Base-by-base conservation (phyloP, 805 yeast species). In the Candida ortonii region DNA sequence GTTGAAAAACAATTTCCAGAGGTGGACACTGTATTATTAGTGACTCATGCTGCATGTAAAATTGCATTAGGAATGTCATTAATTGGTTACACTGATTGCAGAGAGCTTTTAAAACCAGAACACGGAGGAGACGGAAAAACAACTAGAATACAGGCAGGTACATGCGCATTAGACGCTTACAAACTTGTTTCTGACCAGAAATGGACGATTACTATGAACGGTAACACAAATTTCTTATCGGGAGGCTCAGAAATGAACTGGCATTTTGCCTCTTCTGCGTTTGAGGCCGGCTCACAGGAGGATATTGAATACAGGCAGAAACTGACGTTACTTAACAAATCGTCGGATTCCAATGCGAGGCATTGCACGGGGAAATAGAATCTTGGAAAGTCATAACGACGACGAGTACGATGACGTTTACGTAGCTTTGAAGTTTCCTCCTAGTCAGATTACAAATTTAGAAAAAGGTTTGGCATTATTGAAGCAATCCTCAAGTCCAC, bases 181-280 rank as follows among this genome's bases (percentile, higher is more conserved):
- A 63, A 58, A 12, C 50, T 53, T 12, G 53, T 47, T 3, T 55
- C 43, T 2, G 47, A 42, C 5, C 54, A 53, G 1, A 49, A 52
- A 18, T 90, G 96, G 96, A 56, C 49, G 5, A 53, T 81, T 34
- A 65, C 65, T 13, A 68, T 73, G 71, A 85, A 84, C 54, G 96
- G 97, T 4, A 70, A 76, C 43, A 76, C 86, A 6, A 78, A 72
- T 27, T 88, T 81, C 49, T 65, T 90, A 41, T 57, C 73, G 6
- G 60, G 70, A 6, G 97, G 97, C 6, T 93, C 89, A 50, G 96
- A 88, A 57, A 86, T 87, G 94, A 80, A 85, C 53, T 89, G 97
- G 97, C 77, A 80, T 49, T 90, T 88, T 65, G 76, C 56, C 4
- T 53, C 67, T 37, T 77, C 76, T 13, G 37, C 41, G 9, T 80